Evolutionary conservation across 2,329 filamentous ascomycete genomes (phyloP), one percentile per base, ranked within the genome.

Genomic region (Hymenotorrendiella dingleyae): DNA sequence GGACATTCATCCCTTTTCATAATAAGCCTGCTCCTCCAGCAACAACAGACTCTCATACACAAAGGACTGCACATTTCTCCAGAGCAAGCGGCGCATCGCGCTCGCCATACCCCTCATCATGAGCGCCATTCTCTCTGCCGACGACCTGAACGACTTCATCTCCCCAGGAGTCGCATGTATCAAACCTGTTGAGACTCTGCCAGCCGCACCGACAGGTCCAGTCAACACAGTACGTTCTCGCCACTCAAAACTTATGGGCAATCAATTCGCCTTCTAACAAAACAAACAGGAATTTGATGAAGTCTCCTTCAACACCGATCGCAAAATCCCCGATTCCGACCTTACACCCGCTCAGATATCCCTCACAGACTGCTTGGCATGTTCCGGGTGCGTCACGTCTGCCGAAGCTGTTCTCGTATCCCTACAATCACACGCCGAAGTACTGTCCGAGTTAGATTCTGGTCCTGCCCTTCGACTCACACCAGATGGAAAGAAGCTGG

Each of bases 101-200:
- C 50, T 46, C 43, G 45, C 49, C 45, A 33, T 40, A 26, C 28
- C 30, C 11, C 29, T 26, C 27, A 27, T 17, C 16, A 98, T 98
- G 93, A 95, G 89, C 63, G 93, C 93, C 50, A 98, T 98, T 59
- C 84, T 98, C 58, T 97, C 90, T 43, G 84, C 85, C 59, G 91
- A 98, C 71, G 90, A 96, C 64, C 74, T 98, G 48, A 98, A 98
- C 72, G 93, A 98, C 73, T 98, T 98, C 70, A 98, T 98, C 63
- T 93, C 86, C 44, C 93, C 93, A 11, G 90, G 91, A 49, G 90
- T 98, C 60, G 93, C 93, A 50, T 98, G 93, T 68, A 97, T 98
- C 66, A 97, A 98, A 62, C 93, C 93, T 21, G 76, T 98, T 62
- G 93, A 98, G 65, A 94, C 88, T 2, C 78, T 98, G 11, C 91